phyloP scores from a whole-genome alignment of 148 eudicot species.

The Chenopodium album region DNA sequence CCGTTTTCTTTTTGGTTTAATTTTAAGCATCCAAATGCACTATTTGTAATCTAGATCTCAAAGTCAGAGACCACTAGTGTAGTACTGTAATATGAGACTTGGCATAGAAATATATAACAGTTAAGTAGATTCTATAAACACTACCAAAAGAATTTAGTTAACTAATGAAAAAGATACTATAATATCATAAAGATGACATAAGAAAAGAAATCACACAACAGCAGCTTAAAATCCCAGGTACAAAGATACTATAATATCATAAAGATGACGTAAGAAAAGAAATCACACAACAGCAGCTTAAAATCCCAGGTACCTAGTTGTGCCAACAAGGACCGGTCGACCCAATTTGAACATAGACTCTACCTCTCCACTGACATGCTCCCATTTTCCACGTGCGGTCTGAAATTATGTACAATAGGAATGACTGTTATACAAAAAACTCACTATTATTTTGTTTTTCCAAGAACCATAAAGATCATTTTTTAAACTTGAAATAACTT shows the following conservation, averaged over 20 bases:
- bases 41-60: neutral
- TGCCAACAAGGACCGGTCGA: constrained; percentile 94
- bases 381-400: constrained; percentile 96
- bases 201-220: neutral
- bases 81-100: neutral
- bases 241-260: constrained; percentile 16
- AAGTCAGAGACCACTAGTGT: neutral
- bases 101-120: neutral
- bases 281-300: neutral
- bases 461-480: constrained; percentile 9
- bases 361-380: constrained; percentile 74
- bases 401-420: constrained; percentile 30
- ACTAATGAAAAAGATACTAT: neutral
- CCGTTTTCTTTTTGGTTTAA: neutral
- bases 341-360: constrained; percentile 78
- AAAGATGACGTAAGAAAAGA: neutral
- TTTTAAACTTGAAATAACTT: neutral
- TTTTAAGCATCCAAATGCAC: neutral
- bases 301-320: constrained; percentile 63
- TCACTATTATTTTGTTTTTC: neutral
- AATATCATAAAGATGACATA: neutral
- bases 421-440: constrained; percentile 19
- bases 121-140: neutral
- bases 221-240: constrained; percentile 14
- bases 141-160: neutral